A percentile compares a stretch with the other conserved stretches of the same genome.
Conservation (phyloP, 352 stramenopile genomes). For the Globisporangium apiculatum region DNA sequence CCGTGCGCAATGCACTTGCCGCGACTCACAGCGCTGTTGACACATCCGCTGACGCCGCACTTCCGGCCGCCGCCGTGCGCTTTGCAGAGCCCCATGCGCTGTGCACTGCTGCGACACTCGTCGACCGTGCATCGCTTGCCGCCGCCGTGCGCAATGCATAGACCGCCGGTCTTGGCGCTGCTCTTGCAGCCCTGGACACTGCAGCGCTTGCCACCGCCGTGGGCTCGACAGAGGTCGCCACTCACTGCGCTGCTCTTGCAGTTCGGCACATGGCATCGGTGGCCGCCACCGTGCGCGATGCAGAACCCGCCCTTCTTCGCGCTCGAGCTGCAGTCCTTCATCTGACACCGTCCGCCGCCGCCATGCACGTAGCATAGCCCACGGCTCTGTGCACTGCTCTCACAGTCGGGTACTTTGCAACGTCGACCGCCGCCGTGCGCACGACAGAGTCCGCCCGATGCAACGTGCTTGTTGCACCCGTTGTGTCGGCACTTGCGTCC, state of each 20-base stretch:
- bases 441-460: constrained; percentile 72
- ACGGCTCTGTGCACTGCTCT: constrained; percentile 75
- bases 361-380: constrained; percentile 82
- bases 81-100: constrained; percentile 81
- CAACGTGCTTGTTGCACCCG: constrained; percentile 72
- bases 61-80: constrained; percentile 77
- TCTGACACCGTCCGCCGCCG: constrained; percentile 72
- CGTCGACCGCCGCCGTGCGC: constrained; percentile 67
- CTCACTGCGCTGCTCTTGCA: constrained; percentile 80
- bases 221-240: constrained; percentile 71
- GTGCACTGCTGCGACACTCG: constrained; percentile 65
- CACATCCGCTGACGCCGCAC: constrained; percentile 52
- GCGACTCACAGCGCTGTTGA: constrained; percentile 76
- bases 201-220: constrained; percentile 72
- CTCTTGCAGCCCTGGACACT: constrained; percentile 63
- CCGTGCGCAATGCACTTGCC: constrained; percentile 82
- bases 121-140: constrained; percentile 76
- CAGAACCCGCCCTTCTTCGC: constrained; percentile 84
- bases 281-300: constrained; percentile 76
- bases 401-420: constrained; percentile 72
- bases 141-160: constrained; percentile 77
- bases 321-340: constrained; percentile 59
- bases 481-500: constrained; percentile 62
- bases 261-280: constrained; percentile 61
- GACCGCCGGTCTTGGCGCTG: constrained; percentile 77